Percentiles rank a stretch among this genome's conserved stretches.
These are phyloP conservation scores for Candida berthetii DNA, from an alignment of 805 yeast species.

Conservation along the genomic window DNA sequence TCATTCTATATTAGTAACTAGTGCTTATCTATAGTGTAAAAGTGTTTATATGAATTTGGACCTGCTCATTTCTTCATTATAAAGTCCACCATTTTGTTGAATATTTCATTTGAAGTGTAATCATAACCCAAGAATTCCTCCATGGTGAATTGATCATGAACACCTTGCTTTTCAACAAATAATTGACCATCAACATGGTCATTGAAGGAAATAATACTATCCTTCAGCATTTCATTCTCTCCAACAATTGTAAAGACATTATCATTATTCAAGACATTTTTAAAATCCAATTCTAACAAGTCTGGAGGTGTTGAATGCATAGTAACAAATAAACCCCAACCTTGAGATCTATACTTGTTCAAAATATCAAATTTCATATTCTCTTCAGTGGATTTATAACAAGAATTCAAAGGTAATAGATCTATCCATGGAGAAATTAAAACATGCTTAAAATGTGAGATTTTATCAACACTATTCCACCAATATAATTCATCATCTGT, in stretches of 20 bases:
- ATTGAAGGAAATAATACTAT: neutral
- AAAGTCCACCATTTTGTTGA: neutral
- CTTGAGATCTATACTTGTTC: neutral
- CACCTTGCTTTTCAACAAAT: constrained; percentile 1
- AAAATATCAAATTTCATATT: neutral
- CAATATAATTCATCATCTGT: neutral
- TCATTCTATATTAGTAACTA: neutral
- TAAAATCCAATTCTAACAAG: neutral
- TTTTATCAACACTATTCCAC: neutral
- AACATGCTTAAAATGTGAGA: neutral
- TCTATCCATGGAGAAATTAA: constrained; percentile 2
- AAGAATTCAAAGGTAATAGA: neutral
- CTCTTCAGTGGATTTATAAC: neutral
- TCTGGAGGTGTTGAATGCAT: neutral
- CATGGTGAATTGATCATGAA: constrained; percentile 4
- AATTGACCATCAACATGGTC: neutral
- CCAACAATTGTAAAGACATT: neutral
- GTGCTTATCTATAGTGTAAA: too few relatives aligned
- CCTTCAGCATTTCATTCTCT: neutral
- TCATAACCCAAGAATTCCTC: neutral
- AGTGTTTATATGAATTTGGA: neutral
- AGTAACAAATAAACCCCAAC: constrained; percentile 1
- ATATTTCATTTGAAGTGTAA: neutral
- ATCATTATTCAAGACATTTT: neutral
- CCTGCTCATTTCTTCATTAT: neutral